Base-by-base conservation (phyloP, 805 yeast species). In the Zygoascus tannicola region DNA sequence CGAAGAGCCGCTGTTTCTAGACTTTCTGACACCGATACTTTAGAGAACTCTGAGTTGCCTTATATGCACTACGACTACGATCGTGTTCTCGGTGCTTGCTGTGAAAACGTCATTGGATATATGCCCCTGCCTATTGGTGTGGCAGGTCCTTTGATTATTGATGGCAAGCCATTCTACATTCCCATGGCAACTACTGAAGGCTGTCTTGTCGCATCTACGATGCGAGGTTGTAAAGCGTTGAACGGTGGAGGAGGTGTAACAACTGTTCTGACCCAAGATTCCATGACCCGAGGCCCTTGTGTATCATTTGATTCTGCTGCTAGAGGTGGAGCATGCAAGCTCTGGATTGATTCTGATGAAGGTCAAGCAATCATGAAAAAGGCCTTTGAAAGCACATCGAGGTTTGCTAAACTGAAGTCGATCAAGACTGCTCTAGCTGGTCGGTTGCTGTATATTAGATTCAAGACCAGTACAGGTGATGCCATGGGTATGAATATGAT, bases 401-500 rank as follows among this genome's bases (percentile, higher is more conserved):
- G 99, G 67, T 92, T 92, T 68, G 99, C 99, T 15, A 79, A 96
- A 59, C 75, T 92, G 57, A 95, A 85, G 64, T 83, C 83, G 55
- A 71, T 90, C 52, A 84, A 86, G 64, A 86, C 97, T 15, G 94
- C 97, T 2, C 70, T 90, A 63, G 98, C 99, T 15, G 98, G 99
- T 23, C 82, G 82, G 40, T 71, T 83, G 54, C 71, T 92, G 56
- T 92, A 76, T 58, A 81, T 92, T 55, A 79, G 99, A 59, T 92
- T 92, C 71, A 79, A 88, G 62, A 94, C 99, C n/a, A 87, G 95
- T 33, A 92, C 99, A 16, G 99, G 99, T 65, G 99, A 92, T 70
- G 99, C 99, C 16, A 92, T 92, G 99, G 99, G 99, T 52, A 92
- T 92, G 99, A 92, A 92, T 64, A 92, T 92, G 99, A 92, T 92